Evolutionary conservation across 768 basidiomycete species (phyloP), one percentile per base, ranked within the genome.

Genomic region (Calocera cornea): DNA sequence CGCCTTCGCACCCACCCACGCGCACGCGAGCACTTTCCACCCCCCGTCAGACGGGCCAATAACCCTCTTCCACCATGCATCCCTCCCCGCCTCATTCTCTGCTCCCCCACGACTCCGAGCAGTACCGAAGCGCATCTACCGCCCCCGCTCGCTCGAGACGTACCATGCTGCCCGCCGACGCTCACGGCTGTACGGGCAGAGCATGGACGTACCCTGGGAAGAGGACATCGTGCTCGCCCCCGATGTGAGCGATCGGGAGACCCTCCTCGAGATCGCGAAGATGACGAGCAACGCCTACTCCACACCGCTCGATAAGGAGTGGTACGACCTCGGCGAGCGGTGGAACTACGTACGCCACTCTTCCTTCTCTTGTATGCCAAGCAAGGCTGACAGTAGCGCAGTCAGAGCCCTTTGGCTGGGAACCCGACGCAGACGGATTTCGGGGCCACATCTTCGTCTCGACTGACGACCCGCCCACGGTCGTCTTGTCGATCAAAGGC

Each of bases 361-460:
- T 36, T 54, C 38, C 17, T 0, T 49, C 73, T 7, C 65, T 29
- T 64, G 64, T 14, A n/a, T n/a, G n/a, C n/a, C n/a, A n/a, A n/a
- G n/a, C n/a, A n/a, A n/a, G n/a, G n/a, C n/a, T n/a, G n/a, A n/a
- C n/a, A n/a, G n/a, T 69, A 14, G 7, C 36, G 36, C 36, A 90
- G 86, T 83, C 81, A 29, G 79, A 80, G 33, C 89, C 94, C 0
- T 87, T 93, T 72, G 95, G 95, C 14, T 97, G 95, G 94, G 85
- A 89, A 70, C 87, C 89, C 0, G 84, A 87, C 29, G 86, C 86
- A n/a, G 91, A 97, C 74, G 93, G 94, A 0, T 84, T 97, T 68
- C 83, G 95, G 54, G 95, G 95, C 0, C 94, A 97, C 72, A 78
- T 98, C 24, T 97, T 95, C 71, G 89, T 88, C n/a, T 84, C 87